A percentile compares a stretch with the other conserved stretches of the same genome.
Evolutionary conservation across 2,329 filamentous ascomycete genomes (phyloP).

Genomic region (Ophiostoma montium): DNA sequence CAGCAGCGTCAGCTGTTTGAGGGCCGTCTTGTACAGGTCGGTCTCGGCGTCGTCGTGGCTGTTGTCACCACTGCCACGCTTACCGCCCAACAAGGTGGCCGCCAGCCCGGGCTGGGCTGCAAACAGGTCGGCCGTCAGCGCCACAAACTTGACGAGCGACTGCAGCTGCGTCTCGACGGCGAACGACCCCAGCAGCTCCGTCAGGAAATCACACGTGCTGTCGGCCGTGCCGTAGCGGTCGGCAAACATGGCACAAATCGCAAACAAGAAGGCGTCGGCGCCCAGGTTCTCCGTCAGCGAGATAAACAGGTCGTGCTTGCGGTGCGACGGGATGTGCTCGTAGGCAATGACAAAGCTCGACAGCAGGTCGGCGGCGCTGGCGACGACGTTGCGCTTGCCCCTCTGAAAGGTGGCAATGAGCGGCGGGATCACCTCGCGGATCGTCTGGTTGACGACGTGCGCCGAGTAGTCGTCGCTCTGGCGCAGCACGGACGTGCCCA

Average conservation of each 20-base stretch:
- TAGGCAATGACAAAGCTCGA: constrained; percentile 93
- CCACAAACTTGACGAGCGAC: constrained; percentile 63
- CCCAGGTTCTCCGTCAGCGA: constrained; percentile 78
- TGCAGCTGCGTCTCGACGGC: constrained; percentile 61
- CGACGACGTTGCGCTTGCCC: constrained; percentile 62
- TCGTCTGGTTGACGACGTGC: constrained; percentile 88
- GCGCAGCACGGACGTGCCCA: constrained; percentile 79
- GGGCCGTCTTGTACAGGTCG: constrained; percentile 36
- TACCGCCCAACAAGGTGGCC: constrained; percentile 55
- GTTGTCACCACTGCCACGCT: constrained; percentile 13
- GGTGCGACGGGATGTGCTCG: constrained; percentile 83
- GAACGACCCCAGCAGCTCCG: constrained; percentile 60
- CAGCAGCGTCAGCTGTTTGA: constrained; percentile 41
- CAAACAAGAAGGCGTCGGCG: constrained; percentile 74
- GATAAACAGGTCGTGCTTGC: constrained; percentile 68
- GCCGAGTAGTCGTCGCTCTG: constrained; percentile 96
- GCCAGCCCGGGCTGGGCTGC: constrained; percentile 62
- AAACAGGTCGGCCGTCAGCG: constrained; percentile 61
- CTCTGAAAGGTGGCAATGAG: constrained; percentile 74
- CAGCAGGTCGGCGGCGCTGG: constrained; percentile 77
- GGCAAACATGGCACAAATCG: constrained; percentile 76
- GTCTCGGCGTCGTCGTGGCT: constrained; percentile 21
- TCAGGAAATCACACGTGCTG: constrained; percentile 59
- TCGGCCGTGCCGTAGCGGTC: constrained; percentile 74
- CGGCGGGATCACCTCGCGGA: constrained; percentile 85